Evolutionary conservation across 768 basidiomycete genomes (phyloP), one percentile per base, ranked within the genome.

Genomic region (Xerocomus spinulosus): DNA sequence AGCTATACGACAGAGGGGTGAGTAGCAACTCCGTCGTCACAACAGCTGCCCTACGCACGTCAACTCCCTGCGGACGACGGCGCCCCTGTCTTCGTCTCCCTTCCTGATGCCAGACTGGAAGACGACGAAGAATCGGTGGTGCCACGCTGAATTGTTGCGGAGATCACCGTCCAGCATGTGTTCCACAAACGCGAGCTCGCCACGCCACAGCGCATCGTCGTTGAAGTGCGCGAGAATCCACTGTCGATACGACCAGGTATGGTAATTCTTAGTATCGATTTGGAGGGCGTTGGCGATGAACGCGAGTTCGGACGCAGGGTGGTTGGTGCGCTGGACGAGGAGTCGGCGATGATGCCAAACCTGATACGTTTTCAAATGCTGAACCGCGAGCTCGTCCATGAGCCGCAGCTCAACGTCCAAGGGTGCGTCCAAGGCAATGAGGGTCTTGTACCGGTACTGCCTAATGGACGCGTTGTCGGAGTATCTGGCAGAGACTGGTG

Each of bases 181-280:
- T 52, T 92, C 85, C 28, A 84, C 75, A 55, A 84, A 92, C 36
- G 80, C 75, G n/a, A 89, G 71, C 68, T 95, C 92, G 13, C 73
- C 76, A 1, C 54, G 68, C 89, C 89, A 92, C 52, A 92, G 57
- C n/a, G 68, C 74, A 29, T 79, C 75, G 48, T 83, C 75, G 57
- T 84, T 82, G 73, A 94, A 94, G 62, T 85, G 81, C 9, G 88
- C 84, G 35, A 96, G 80, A 12, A 93, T 66, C 92, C 93, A 97
- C 66, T 99, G 94, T 7, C 95, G 79, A 68, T 97, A 95, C 8
- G 90, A 89, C 96, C 96, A 99, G 0, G 96, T 98, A 67, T 98
- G 95, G 66, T 99, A 99, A 72, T 99, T 99, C 79, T 99, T 99
- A 37, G 81, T 69, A 62, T 99, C 96, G 18, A 69, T 75, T 8